phyloP scores from a whole-genome alignment of 768 basidiomycete genomes.

The Trametes punicea region DNA sequence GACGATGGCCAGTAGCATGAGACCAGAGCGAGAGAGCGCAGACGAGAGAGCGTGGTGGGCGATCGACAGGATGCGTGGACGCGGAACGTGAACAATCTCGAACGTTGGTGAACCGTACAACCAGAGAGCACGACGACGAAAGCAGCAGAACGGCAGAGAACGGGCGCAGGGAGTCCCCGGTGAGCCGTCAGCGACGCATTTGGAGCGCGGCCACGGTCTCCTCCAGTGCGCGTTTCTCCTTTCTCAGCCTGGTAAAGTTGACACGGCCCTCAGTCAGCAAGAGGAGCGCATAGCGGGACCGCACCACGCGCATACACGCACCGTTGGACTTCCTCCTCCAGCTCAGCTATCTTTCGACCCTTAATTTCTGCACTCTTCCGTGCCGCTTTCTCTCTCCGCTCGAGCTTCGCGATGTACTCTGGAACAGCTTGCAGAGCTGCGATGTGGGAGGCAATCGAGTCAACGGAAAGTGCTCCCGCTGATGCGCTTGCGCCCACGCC shows the following conservation, averaged over 20 bases:
- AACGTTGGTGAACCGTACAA: neutral
- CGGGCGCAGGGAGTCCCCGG: neutral
- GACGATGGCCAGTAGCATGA: neutral
- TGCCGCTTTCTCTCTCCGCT: constrained; percentile 37
- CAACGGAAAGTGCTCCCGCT: constrained; percentile 23
- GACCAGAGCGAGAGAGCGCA: constrained; percentile 7
- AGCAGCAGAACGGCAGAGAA: neutral
- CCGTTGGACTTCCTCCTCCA: constrained; percentile 16
- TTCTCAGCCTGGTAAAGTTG: constrained; percentile 4
- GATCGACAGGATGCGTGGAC: constrained; percentile 1
- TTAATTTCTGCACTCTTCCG: constrained; percentile 31
- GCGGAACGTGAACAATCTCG: constrained; percentile 11
- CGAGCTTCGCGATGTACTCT: constrained; percentile 36
- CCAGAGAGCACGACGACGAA: neutral
- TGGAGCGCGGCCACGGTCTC: constrained; percentile 16
- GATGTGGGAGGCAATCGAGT: constrained; percentile 25
- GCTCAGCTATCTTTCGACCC: constrained; percentile 15
- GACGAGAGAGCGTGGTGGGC: constrained; percentile 8
- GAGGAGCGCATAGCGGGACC: constrained; percentile 7
- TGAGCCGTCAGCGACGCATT: constrained; percentile 3
- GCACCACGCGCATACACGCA: constrained; percentile 12
- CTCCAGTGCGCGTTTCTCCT: constrained; percentile 19
- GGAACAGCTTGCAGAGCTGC: constrained; percentile 18
- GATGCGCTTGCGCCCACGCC: neutral
- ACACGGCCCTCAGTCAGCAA: constrained; percentile 2